Evolutionary conservation across 257 asterid species (phyloP), one percentile per base, ranked within the genome.

Genomic region (Haberlea rhodopensis): DNA sequence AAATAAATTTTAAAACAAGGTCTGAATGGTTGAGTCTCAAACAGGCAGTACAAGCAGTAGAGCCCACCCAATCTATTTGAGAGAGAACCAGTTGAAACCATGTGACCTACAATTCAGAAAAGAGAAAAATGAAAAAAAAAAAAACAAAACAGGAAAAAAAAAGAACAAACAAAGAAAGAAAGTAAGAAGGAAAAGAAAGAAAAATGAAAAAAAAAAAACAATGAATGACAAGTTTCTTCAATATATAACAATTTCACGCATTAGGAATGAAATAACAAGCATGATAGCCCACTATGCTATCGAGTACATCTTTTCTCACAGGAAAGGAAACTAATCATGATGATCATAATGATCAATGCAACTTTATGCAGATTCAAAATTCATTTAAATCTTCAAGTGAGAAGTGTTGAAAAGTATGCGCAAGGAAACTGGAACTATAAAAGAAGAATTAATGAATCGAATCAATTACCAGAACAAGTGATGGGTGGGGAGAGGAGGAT

Each of bases 1-100:
- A 85, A 62, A 71, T 90, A 90, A 60, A 87, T 81, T 74, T 78
- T 90, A 78, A 79, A 87, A 57, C 89, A 84, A 45, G 95, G 97
- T 75, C 76, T 85, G 87, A 90, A 85, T 9, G 90, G 85, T 68
- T 87, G 97, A 34, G 90, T 87, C 71, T 89, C 87, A 7, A 71
- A 80, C 68, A 87, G 80, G 79, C 87, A 90, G 69, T 84, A 92
- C 59, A 85, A 69, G 87, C 94, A 89, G 79, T 85, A 92, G 46
- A 92, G 75, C 25, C 97, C 94, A 52, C 94, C 95, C 74, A 87
- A 72, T 86, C 88, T 84, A 61, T 67, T 75, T 57, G 84, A 71
- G 62, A 89, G 72, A 75, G 89, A 78, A 63, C 73, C 62, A 66
- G 78, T 45, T 32, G 91, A 75, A 58, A 74, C 76, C 77, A 82